Evolutionary conservation across 345 rosid species (phyloP).

Genomic region (Brassica carinata): DNA sequence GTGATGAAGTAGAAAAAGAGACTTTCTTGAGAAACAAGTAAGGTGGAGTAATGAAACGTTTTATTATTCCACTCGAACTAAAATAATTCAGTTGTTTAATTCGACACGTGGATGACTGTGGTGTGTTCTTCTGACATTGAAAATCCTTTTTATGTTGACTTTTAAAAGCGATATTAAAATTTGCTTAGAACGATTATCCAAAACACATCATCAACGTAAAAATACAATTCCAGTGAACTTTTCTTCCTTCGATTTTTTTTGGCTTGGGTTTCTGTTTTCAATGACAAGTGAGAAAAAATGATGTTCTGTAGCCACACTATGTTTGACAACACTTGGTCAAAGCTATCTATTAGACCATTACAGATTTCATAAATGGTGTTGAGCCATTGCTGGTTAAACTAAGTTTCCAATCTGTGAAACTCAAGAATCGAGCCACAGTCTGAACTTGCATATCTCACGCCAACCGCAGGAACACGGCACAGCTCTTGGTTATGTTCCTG

Average conservation of each 20-base stretch:
- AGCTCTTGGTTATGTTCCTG: constrained; percentile 61
- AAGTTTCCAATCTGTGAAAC: constrained; percentile 13
- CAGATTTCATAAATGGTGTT: not conserved
- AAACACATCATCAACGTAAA: too few relatives aligned
- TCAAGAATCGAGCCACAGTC: constrained; percentile 52
- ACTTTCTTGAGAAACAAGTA: too few relatives aligned
- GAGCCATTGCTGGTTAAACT: constrained; percentile 17
- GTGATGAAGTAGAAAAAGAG: too few relatives aligned
- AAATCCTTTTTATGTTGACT: too few relatives aligned
- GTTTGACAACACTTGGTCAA: not conserved
- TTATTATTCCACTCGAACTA: too few relatives aligned
- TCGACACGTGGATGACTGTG: too few relatives aligned
- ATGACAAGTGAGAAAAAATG: not conserved
- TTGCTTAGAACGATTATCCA: too few relatives aligned
- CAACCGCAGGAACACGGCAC: constrained; percentile 53
- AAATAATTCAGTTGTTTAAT: too few relatives aligned
- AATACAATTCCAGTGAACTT: not conserved
- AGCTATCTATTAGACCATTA: constrained; percentile 8
- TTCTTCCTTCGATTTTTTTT: not conserved
- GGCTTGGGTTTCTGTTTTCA: not conserved
- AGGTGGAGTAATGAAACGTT: too few relatives aligned
- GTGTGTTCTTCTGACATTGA: too few relatives aligned
- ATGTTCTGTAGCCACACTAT: not conserved
- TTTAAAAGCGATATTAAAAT: too few relatives aligned
- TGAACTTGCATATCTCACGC: constrained; percentile 85